Base-by-base conservation (phyloP, 108 stramenopile genomes). In the Mediolabrus comicus region DNA sequence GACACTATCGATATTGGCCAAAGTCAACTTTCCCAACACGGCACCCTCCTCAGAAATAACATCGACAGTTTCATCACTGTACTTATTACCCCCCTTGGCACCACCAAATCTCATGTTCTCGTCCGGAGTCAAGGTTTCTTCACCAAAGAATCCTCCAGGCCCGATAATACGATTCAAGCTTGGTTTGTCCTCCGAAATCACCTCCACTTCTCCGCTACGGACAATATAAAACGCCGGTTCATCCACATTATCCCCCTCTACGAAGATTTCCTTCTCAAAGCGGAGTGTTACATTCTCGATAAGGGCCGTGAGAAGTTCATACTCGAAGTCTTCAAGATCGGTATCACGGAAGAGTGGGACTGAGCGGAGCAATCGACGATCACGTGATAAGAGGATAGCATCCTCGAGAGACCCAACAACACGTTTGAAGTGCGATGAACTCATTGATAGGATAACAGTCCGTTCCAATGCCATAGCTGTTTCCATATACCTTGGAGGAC, bases 61-160 rank as follows among this genome's bases (percentile, higher is more conserved):
- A 39, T 73, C 72, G 16, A 66, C 65, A 4, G 72, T 74, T 31
- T 39, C 67, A 16, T 79, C 67, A 51, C 72, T 69, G 26, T 68
- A 74, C 46, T 79, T 79, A 53, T 74, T 53, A 4, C 77, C 77
- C 3, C 72, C 72, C 43, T 79, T 79, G 46, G 67, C 72, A 17
- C 76, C 76, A 29, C 83, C 85, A 59, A 84, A 83, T 68, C 67
- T 77, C 59, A 77, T 56, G 43, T 77, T 77, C 35, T 77, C 76
- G 41, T 77, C 76, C 2, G 77, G 77, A 4, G 72, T 79, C 28
- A 79, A 25, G 19, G 77, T 62, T 6, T 73, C 66, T 67, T 79
- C 77, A 1, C 77, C 77, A 60, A 79, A 79, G 66, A 60, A 72
- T n/a, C 71, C 65, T 16, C 76, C 76, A 12, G 38, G 24, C 32